Base-by-base conservation (phyloP, 2,329 filamentous ascomycete species). In the Metarhizium brunneum region DNA sequence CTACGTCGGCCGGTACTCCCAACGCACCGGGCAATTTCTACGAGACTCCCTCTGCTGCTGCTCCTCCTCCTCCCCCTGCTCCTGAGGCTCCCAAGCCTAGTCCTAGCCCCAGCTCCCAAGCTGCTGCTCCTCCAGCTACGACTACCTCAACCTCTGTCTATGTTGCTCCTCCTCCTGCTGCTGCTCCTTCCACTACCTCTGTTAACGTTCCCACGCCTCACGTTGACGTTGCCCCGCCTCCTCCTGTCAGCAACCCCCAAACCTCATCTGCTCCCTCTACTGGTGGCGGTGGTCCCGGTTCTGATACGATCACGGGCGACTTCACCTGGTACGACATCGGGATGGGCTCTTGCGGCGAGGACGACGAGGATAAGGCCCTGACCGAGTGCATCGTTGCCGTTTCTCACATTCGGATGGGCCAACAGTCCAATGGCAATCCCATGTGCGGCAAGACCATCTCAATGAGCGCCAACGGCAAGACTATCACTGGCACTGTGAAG, bases 321-420 rank as follows among this genome's bases (percentile, higher is more conserved):
- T 77, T 90, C 61, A 94, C 90, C 57, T 92, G 82, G 76, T 95
- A 88, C 73, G 72, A 76, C 45, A 75, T 86, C 50, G 89, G 86
- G 47, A 66, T 87, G 8, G 86, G 86, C 57, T 71, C 85, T 25
- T 94, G 90, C 66, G 88, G 88, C 54, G 69, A 68, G 42, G 79
- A 83, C 61, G 84, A 84, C 71, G 66, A 74, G 50, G 82, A 83
- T 64, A 66, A 70, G 60, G 83, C 85, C 64, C 55, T 66, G 29
- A 68, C 65, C 4, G 76, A 84, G 20, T 75, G 81, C 66, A 83
- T 90, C 57, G 82, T 94, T 56, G 90, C 90, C 57, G 75, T 95
- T 54, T 82, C 86, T 20, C 63, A 76, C 47, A 72, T 64, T 4
- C 72, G 88, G 65, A 90, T 92, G 83, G 84, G 82, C 57, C 59